Base-by-base conservation (phyloP, 225 moss, liverwort and hornwort genomes). In the Takakia lepidozioides region DNA sequence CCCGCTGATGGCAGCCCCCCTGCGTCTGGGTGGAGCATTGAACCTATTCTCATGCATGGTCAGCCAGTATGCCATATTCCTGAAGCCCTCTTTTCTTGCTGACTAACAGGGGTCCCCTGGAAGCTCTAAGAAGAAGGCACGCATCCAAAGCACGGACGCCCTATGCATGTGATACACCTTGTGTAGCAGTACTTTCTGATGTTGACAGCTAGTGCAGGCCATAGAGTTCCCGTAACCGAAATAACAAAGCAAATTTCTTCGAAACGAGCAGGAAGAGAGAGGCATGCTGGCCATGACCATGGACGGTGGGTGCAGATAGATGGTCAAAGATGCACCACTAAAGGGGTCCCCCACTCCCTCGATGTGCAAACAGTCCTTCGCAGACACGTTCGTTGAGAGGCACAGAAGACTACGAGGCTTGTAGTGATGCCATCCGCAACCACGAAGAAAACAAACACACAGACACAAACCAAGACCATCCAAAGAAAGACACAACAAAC, bases 31-130 rank as follows among this genome's bases (percentile, higher is more conserved):
- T 89, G 86, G 75, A 95, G 69, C 64, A 80, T 78, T 54, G 82
- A 76, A 84, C 89, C 93, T 95, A 89, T 63, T 84, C 64, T 84
- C 82, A 84, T 46, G 60, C 68, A 89, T 56, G 70, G 65, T 86
- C 79, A 82, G 86, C 74, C 67, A 93, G 72, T 74, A 57, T 83
- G 67, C 85, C 71, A 63, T 61, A 72, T 68, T 73, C 76, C 82
- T 72, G 63, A 72, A 74, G 72, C 72, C 82, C 77, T 72, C 46
- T 23, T 47, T 73, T 74, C 58, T 82, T 83, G 75, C 75, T 71
- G 70, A 70, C 80, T 69, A 69, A 72, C 55, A 74, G 57, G 59
- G 11, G 57, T 80, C 74, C 66, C 63, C 52, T 68, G 66, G 66
- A 80, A 76, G 59, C 59, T 51, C 73, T 78, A 83, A 77, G 49